These are phyloP conservation scores for Cercophora sp. DNA, from an alignment of 495 filamentous ascomycete genomes.

Conservation along the genomic window DNA sequence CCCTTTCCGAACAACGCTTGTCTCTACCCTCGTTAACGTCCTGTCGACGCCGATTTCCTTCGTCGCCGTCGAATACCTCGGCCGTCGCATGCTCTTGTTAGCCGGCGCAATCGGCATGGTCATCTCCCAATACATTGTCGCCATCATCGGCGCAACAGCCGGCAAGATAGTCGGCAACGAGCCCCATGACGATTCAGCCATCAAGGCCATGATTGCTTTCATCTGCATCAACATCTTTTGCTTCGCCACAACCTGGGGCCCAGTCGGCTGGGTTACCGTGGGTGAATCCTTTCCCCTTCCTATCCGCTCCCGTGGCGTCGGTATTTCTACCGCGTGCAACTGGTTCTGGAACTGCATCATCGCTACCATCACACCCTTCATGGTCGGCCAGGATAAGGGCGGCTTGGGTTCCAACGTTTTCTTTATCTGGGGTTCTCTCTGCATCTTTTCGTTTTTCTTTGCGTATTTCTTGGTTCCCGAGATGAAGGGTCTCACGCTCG, in stretches of 20 bases:
- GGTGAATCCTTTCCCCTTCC: slow-evolving; percentile 83
- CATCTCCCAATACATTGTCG: slow-evolving; percentile 76
- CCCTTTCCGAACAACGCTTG: slow-evolving; percentile 73
- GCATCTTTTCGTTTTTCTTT: slow-evolving; percentile 58
- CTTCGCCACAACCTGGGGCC: slow-evolving; percentile 77
- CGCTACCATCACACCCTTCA: slow-evolving; percentile 69
- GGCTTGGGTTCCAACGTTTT: slow-evolving; percentile 70
- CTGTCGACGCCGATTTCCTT: slow-evolving; percentile 75
- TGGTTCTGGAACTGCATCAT: slow-evolving; percentile 84
- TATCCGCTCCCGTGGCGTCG: slow-evolving; percentile 76
- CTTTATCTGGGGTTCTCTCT: slow-evolving; percentile 71
- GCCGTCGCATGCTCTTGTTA: slow-evolving; percentile 73
- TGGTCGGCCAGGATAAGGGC: slow-evolving; percentile 59
- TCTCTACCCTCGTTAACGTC: slow-evolving; percentile 84
- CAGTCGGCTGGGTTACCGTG: slow-evolving; percentile 74
- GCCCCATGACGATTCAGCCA: slow-evolving; percentile 51
- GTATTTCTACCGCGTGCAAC: slow-evolving; percentile 74
- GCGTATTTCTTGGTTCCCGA: slow-evolving; percentile 77
- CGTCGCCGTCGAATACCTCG: slow-evolving; percentile 72
- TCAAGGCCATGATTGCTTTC: slow-evolving; percentile 66
- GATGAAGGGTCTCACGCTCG: slow-evolving; percentile 82
- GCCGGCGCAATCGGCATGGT: slow-evolving; percentile 75
- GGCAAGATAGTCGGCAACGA: slow-evolving; percentile 28
- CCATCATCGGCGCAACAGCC: slow-evolving; percentile 61
- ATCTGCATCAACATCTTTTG: slow-evolving; percentile 82